Percentiles rank a stretch among this genome's conserved stretches.
Conservation (phyloP, 2,329 filamentous ascomycete genomes). For the Emmonsiellopsis sp. region DNA sequence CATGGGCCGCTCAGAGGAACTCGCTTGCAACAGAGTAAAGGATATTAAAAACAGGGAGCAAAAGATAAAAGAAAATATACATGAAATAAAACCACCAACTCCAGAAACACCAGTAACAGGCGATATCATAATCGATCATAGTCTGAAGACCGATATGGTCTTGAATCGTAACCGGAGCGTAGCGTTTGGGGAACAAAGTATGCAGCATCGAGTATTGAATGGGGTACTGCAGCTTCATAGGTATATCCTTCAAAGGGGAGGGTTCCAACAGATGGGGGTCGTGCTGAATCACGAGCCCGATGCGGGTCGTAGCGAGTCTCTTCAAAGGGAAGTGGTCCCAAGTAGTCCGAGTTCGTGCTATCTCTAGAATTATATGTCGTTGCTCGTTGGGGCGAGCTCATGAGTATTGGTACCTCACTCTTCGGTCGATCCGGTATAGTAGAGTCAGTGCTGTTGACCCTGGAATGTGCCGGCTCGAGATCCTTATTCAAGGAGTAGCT, state of each 20-base stretch:
- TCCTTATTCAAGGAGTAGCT: conserved; percentile 1
- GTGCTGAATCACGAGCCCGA: no score
- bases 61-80: no score
- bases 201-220: background rate
- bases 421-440: background rate
- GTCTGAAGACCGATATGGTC: background rate
- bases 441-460: background rate
- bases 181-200: background rate
- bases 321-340: no score
- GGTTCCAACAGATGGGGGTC: background rate
- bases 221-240: background rate
- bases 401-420: background rate
- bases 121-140: background rate
- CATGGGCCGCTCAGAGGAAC: no score
- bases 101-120: background rate
- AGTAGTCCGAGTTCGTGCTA: background rate
- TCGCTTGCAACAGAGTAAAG: no score
- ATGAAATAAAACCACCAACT: background rate
- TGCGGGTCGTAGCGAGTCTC: no score
- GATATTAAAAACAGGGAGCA: no score
- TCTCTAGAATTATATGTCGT: background rate
- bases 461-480: background rate
- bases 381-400: background rate
- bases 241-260: background rate
- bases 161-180: background rate